phyloP scores from a whole-genome alignment of 2,329 filamentous ascomycete genomes.

The Trichophaea hybrida region DNA sequence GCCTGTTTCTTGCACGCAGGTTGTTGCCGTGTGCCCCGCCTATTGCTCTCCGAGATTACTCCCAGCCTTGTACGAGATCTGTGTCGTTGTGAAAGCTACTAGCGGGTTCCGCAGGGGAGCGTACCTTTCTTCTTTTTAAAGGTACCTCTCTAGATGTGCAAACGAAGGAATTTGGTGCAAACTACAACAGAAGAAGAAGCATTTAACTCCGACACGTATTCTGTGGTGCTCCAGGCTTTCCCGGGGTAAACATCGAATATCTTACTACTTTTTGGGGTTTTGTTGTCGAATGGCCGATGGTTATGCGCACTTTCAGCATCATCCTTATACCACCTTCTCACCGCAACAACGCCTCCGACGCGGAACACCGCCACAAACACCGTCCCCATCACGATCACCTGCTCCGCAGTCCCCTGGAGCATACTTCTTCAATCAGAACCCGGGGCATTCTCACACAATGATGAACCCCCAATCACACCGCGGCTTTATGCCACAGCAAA shows the following conservation, averaged over 20 bases:
- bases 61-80: neutral
- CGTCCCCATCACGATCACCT: slow-evolving; percentile 45
- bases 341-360: slow-evolving; percentile 19
- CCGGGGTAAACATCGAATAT: slow-evolving; percentile 4
- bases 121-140: neutral
- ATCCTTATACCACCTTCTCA: slow-evolving; percentile 13
- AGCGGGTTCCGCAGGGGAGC: neutral
- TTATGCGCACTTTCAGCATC: slow-evolving; percentile 20
- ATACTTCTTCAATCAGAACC: slow-evolving; percentile 25
- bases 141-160: slow-evolving; percentile 5
- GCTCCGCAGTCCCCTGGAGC: slow-evolving; percentile 30
- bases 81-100: neutral
- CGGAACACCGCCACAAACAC: slow-evolving; percentile 31
- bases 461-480: slow-evolving; percentile 25
- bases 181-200: neutral
- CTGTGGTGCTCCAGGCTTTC: neutral
- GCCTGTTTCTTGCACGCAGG: neutral
- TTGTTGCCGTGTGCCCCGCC: neutral
- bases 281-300: slow-evolving; percentile 22
- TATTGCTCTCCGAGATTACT: neutral
- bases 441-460: slow-evolving; percentile 26
- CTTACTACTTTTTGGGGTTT: slow-evolving; percentile 5
- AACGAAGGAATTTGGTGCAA: neutral
- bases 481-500: slow-evolving; percentile 25
- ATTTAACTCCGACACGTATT: neutral